Evolutionary conservation across 208 protist species (phyloP), one percentile per base, ranked within the genome.

Genomic region (Trypanosoma rangeli): DNA sequence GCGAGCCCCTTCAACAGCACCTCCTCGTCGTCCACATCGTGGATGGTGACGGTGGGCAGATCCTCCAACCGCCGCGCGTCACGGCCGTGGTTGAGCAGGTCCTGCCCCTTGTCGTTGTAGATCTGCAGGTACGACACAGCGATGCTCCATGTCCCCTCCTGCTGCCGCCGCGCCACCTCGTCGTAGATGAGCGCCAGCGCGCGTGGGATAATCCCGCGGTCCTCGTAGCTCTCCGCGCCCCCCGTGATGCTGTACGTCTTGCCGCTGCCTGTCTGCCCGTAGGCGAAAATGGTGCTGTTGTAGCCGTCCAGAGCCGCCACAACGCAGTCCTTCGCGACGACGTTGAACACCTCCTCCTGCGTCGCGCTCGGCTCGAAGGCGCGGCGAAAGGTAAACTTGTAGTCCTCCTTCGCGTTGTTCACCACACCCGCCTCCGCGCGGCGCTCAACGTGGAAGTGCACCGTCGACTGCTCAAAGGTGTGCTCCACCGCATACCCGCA

Each of bases 161-260:
- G 56, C n/a, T 80, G 37, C 55, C 79, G 72, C 20, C 76, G 69
- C 13, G 59, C 64, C 9, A 93, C 55, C 55, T 89, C 83, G 28
- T 95, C 92, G 66, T 93, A 90, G 26, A 97, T 82, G 54, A 97
- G 73, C 26, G 80, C 84, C 39, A 97, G 68, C 9, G 86, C 81
- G n/a, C 93, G 90, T 4, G 92, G 90, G 66, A 97, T 95, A 53
- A 97, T 86, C 18, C 93, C 93, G 22, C 88, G 80, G 22, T 94
- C 89, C 15, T 92, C 72, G 63, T 95, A 94, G 70, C 84, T 90
- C 44, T 94, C 86, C 37, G 86, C 87, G 26, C 92, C 93, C n/a
- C 93, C 93, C 3, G 88, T 94, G 74, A 96, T 92, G 64, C 86
- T 95, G 76, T 85, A 94, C 44, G 93, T 97, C 74, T 97, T 97